A percentile compares a stretch with the other conserved stretches of the same genome.
phyloP scores from a whole-genome alignment of 179 eudicot genomes.

The Heliamphora ciliata region DNA sequence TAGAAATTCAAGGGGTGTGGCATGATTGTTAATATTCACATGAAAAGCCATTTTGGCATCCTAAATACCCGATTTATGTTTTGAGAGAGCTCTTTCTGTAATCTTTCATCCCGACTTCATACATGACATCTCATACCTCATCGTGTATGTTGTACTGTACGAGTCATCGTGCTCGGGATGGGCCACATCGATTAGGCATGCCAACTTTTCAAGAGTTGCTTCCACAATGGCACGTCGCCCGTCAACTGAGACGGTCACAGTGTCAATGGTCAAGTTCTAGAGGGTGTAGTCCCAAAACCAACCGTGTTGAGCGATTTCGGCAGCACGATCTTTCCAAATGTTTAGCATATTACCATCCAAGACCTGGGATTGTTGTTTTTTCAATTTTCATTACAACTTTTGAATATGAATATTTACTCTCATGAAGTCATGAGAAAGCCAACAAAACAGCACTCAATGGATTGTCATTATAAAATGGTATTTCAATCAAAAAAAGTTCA shows the following conservation, averaged over 20 bases:
- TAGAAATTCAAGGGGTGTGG: too few relatives aligned
- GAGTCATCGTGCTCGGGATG: slow-evolving; percentile 76
- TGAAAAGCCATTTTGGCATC: neutral
- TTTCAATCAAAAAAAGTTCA: neutral
- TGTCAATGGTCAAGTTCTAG: slow-evolving; percentile 58
- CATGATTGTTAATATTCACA: slow-evolving; percentile 15
- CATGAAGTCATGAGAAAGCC: neutral
- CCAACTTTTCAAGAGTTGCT: slow-evolving; percentile 83
- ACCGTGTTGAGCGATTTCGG: slow-evolving; percentile 65
- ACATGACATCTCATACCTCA: slow-evolving; percentile 74
- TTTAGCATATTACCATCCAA: slow-evolving; percentile 90
- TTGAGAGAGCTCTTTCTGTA: slow-evolving; percentile 82
- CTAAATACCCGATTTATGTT: slow-evolving; percentile 29
- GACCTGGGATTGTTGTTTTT: slow-evolving; percentile 37
- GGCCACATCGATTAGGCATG: slow-evolving; percentile 50
- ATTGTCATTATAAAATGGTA: neutral
- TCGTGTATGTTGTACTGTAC: slow-evolving; percentile 64
- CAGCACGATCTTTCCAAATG: slow-evolving; percentile 77
- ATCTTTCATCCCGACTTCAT: slow-evolving; percentile 77
- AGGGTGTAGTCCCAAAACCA: slow-evolving; percentile 82
- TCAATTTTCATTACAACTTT: slow-evolving; percentile 2
- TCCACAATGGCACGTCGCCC: slow-evolving; percentile 83
- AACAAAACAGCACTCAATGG: neutral
- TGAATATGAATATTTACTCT: neutral
- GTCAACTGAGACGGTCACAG: slow-evolving; percentile 72